phyloP scores from a whole-genome alignment of 2,329 filamentous ascomycete genomes.

The Arthrinium puccinioides region DNA sequence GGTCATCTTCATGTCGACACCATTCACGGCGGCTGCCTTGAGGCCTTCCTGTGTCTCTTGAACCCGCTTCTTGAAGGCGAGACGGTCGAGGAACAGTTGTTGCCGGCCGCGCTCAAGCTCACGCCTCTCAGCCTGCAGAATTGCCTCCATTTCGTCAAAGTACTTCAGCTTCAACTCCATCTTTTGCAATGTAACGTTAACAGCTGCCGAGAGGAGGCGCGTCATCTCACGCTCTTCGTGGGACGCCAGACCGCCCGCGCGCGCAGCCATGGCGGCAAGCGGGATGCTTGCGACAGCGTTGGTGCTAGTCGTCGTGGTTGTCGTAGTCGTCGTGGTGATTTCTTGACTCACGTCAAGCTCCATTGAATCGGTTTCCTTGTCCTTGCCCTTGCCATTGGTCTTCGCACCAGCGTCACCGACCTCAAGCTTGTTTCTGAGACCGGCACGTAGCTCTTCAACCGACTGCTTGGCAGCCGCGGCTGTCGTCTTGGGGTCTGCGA shows the following conservation, averaged over 20 bases:
- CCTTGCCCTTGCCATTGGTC: constrained; percentile 51
- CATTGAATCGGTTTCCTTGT: constrained; percentile 52
- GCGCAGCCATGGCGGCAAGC: constrained; percentile 77
- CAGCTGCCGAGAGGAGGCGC: constrained; percentile 80
- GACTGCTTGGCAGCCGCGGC: constrained; percentile 86
- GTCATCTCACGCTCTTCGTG: constrained; percentile 97
- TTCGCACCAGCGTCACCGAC: constrained; percentile 35
- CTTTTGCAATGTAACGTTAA: constrained; percentile 92
- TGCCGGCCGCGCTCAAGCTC: constrained; percentile 89
- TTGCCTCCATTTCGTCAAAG: constrained; percentile 91
- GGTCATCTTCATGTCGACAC: constrained; percentile 41
- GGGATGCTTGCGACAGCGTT: constrained; percentile 65
- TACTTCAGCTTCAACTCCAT: constrained; percentile 93
- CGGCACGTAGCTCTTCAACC: constrained; percentile 76
- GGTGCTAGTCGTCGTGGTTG: constrained; percentile 37
- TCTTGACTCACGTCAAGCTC: constrained; percentile 52
- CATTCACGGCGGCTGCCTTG: constrained; percentile 41
- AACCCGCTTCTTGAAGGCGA: constrained; percentile 84
- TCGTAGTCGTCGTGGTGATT: constrained; percentile 44
- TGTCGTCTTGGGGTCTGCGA: constrained; percentile 84
- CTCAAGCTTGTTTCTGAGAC: constrained; percentile 72
- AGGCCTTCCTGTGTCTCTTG: constrained; percentile 73
- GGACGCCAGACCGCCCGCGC: constrained; percentile 80
- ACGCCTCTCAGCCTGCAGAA: constrained; percentile 83
- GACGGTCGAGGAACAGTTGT: constrained; percentile 85